phyloP scores from a whole-genome alignment of 352 stramenopile genomes.

The Phytophthora pisi region DNA sequence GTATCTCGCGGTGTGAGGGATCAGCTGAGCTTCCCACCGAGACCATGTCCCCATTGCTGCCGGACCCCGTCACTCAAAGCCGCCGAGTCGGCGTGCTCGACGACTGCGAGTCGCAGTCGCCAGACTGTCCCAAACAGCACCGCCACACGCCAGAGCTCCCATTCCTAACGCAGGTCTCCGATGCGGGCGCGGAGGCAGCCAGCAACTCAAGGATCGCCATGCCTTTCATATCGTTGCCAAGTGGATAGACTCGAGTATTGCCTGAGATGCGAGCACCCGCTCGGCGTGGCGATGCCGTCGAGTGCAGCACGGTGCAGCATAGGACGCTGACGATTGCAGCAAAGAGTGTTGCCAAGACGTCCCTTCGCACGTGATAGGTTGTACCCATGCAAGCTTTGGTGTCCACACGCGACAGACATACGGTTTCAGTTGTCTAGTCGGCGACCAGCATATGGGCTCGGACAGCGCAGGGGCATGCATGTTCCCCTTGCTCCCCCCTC shows the following conservation, averaged over 20 bases:
- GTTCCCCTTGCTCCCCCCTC: slow-evolving; percentile 26
- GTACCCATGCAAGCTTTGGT: slow-evolving; percentile 4
- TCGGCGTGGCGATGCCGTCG: slow-evolving; percentile 9
- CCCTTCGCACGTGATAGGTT: background rate
- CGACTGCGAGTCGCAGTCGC: too few species aligned
- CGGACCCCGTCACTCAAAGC: background rate
- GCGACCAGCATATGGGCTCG: slow-evolving; percentile 14
- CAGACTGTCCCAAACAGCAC: too few species aligned
- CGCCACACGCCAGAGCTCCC: background rate
- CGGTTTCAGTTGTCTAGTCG: too few species aligned
- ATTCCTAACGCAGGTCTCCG: slow-evolving; percentile 11
- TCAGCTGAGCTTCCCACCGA: slow-evolving; percentile 10
- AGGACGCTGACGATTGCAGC: background rate
- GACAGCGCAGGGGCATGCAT: slow-evolving; percentile 10
- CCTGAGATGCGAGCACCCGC: slow-evolving; percentile 3
- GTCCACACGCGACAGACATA: slow-evolving; percentile 1
- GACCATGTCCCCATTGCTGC: background rate
- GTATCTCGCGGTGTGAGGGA: slow-evolving; percentile 6
- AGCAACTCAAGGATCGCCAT: slow-evolving; percentile 9
- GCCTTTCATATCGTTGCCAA: slow-evolving; percentile 11
- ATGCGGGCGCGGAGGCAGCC: slow-evolving; percentile 4
- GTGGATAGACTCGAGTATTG: slow-evolving; percentile 18
- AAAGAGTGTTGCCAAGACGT: background rate
- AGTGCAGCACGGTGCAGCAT: too few species aligned
- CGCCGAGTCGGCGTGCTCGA: background rate